Conservation (phyloP, 2,329 filamentous ascomycete species). For the Raffaelea deltoideospora region DNA sequence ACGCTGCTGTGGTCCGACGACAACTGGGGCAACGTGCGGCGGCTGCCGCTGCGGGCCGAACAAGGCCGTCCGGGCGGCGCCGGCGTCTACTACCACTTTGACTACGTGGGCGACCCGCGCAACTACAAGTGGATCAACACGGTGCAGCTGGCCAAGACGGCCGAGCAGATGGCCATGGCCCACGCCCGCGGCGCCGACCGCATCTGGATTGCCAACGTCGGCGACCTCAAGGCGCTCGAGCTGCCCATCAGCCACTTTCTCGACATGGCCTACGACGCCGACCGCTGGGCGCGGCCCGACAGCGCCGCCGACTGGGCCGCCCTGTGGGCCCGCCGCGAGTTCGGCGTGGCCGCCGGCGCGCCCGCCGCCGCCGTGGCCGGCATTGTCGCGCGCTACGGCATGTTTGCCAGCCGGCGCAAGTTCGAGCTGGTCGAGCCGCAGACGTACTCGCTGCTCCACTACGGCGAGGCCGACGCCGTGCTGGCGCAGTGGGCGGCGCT, state of each 20-base stretch:
- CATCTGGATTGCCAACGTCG: conserved; percentile 55
- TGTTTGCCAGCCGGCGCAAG: conserved; percentile 40
- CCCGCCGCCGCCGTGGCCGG: conserved; percentile 27
- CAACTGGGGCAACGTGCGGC: conserved; percentile 51
- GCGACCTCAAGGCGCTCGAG: conserved; percentile 49
- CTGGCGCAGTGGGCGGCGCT: conserved; percentile 39
- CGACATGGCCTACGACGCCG: conserved; percentile 51
- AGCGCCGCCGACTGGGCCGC: conserved; percentile 40
- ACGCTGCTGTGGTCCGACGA: conserved; percentile 56
- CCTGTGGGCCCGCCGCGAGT: conserved; percentile 37
- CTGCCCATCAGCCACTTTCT: conserved; percentile 53
- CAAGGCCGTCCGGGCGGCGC: conserved; percentile 43
- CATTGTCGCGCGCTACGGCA: conserved; percentile 39
- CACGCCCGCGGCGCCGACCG: conserved; percentile 41
- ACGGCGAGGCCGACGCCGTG: conserved; percentile 45
- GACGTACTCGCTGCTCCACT: conserved; percentile 47
- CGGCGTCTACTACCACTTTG: conserved; percentile 49
- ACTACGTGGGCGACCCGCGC: conserved; percentile 33
- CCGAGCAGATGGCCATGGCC: conserved; percentile 44
- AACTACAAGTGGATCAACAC: conserved; percentile 49
- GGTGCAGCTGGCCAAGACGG: conserved; percentile 44
- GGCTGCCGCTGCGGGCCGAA: conserved; percentile 45
- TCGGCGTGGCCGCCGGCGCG: conserved; percentile 30
- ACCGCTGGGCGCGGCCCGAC: conserved; percentile 34
- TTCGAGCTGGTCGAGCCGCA: conserved; percentile 45